phyloP scores from a whole-genome alignment of 305 asterid genomes.

The Fraxinus nigra region DNA sequence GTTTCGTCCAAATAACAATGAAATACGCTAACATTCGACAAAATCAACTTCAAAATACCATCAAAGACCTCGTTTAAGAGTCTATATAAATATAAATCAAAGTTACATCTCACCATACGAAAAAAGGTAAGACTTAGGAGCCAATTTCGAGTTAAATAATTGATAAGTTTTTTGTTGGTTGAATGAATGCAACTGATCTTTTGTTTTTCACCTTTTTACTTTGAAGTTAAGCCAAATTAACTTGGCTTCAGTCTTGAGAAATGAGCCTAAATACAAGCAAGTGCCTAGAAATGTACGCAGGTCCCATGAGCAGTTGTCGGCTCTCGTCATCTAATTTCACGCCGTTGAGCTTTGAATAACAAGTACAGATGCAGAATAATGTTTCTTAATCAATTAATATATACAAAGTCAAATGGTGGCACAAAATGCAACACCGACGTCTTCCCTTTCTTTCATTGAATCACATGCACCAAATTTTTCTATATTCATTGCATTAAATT shows the following conservation, averaged over 20 bases:
- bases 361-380: neutral
- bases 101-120: neutral
- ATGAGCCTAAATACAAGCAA: neutral
- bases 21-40: neutral
- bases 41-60: neutral
- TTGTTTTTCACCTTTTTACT: neutral
- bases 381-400: neutral
- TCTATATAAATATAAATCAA: too few relatives aligned
- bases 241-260: neutral
- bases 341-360: constrained; percentile 9
- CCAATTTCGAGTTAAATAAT: neutral
- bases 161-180: neutral
- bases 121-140: neutral
- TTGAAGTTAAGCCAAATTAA: neutral
- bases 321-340: constrained; percentile 17
- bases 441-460: neutral
- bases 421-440: constrained; percentile 35
- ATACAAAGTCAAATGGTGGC: constrained; percentile 27
- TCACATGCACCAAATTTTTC: constrained; percentile 21
- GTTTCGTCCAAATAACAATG: neutral
- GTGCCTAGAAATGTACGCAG: constrained; percentile 14
- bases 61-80: neutral
- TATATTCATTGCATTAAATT: neutral
- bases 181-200: neutral
- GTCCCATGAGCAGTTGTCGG: constrained; percentile 13